phyloP scores from a whole-genome alignment of 306 rosid genomes.

The Prunus dulcis region DNA sequence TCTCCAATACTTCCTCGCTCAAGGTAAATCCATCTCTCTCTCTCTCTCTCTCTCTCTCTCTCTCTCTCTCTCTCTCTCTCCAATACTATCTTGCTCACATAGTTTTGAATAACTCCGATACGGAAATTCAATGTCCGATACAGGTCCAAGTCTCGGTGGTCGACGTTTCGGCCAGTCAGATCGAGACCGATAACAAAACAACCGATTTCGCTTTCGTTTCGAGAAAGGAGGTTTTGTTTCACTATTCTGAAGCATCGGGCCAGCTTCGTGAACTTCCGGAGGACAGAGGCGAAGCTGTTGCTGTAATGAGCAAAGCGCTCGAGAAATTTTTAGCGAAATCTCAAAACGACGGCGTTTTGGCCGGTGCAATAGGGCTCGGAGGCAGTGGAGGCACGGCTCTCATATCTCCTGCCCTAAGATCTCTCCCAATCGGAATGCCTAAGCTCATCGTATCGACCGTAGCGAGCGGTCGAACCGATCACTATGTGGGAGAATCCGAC shows the following conservation, averaged over 20 bases:
- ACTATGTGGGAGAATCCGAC: slow-evolving; percentile 76
- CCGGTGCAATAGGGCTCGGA: slow-evolving; percentile 74
- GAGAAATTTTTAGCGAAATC: slow-evolving; percentile 49
- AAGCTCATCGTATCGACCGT: slow-evolving; percentile 81
- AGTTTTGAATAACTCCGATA: not conserved
- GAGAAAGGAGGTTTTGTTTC: slow-evolving; percentile 50
- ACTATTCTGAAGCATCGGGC: slow-evolving; percentile 28
- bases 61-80: not conserved
- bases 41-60: too few species aligned
- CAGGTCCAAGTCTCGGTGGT: slow-evolving; percentile 59
- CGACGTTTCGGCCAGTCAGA: slow-evolving; percentile 65
- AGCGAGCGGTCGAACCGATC: slow-evolving; percentile 89
- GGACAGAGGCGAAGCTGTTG: slow-evolving; percentile 74
- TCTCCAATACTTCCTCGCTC: slow-evolving; percentile 42
- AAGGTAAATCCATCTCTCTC: slow-evolving; percentile 31
- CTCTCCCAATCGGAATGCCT: slow-evolving; percentile 80
- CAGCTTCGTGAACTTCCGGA: slow-evolving; percentile 30
- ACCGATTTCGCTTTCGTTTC: slow-evolving; percentile 58
- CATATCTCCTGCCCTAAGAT: slow-evolving; percentile 51
- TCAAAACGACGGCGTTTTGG: slow-evolving; percentile 39
- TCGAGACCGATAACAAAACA: slow-evolving; percentile 24
- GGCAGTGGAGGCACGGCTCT: slow-evolving; percentile 91
- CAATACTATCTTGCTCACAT: not conserved
- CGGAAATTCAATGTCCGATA: not conserved
- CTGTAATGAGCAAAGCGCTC: slow-evolving; percentile 65